phyloP scores from a whole-genome alignment of 2,329 filamentous ascomycete species.

The Periglandula ipomoeae region DNA sequence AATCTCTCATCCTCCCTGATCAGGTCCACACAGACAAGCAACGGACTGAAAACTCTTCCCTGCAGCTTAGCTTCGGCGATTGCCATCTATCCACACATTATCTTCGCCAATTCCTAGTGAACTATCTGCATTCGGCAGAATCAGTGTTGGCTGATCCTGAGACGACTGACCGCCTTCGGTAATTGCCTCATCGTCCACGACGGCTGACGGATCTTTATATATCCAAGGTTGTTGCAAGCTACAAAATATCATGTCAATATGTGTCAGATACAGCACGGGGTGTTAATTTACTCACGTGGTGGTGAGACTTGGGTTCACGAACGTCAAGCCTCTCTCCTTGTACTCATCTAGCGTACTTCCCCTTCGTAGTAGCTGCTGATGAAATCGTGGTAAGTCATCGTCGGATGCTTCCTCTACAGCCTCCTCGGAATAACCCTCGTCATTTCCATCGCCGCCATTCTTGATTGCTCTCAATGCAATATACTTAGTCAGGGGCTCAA shows the following conservation, averaged over 20 bases:
- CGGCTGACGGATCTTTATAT: slow-evolving; percentile 44
- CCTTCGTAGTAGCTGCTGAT: slow-evolving; percentile 35
- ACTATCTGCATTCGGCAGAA: slow-evolving; percentile 26
- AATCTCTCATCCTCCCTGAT: neutral
- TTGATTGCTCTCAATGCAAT: slow-evolving; percentile 85
- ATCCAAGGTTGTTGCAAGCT: slow-evolving; percentile 67
- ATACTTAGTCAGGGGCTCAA: slow-evolving; percentile 82
- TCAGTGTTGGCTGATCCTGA: slow-evolving; percentile 12
- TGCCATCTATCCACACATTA: slow-evolving; percentile 27
- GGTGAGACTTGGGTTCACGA: slow-evolving; percentile 68
- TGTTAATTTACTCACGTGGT: slow-evolving; percentile 52
- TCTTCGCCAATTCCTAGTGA: slow-evolving; percentile 30
- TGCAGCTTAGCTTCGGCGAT: neutral
- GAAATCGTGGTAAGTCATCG: slow-evolving; percentile 33
- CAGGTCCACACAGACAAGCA: neutral
- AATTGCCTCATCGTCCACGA: slow-evolving; percentile 17
- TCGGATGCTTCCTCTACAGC: slow-evolving; percentile 27
- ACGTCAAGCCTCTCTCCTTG: slow-evolving; percentile 58
- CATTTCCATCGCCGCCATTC: slow-evolving; percentile 38
- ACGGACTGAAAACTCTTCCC: neutral
- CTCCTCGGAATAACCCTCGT: slow-evolving; percentile 25
- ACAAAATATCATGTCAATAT: neutral
- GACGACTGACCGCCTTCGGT: slow-evolving; percentile 16
- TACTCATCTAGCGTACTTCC: slow-evolving; percentile 64
- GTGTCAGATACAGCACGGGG: neutral